A percentile compares a stretch with the other conserved stretches of the same genome.
Evolutionary conservation across 2,329 filamentous ascomycete species (phyloP).

Genomic region (Acrodontium crateriforme): DNA sequence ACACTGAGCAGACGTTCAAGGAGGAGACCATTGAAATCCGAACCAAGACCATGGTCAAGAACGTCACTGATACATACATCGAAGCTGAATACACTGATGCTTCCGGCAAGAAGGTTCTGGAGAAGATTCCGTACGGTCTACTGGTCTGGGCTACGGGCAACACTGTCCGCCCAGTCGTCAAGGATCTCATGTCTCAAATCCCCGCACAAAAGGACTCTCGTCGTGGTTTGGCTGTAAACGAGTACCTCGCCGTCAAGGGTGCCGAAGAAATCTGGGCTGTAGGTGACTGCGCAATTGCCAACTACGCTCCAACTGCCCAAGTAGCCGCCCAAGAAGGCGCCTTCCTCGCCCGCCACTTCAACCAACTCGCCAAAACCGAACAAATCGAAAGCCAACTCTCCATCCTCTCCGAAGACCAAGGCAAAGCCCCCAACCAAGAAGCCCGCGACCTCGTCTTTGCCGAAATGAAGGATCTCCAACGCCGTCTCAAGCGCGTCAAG

Average conservation of each 20-base stretch:
- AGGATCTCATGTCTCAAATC: slow-evolving; percentile 82
- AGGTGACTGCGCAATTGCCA: slow-evolving; percentile 91
- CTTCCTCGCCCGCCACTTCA: slow-evolving; percentile 92
- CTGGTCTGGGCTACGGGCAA: slow-evolving; percentile 98
- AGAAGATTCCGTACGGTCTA: slow-evolving; percentile 83
- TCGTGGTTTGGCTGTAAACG: slow-evolving; percentile 90
- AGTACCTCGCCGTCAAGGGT: slow-evolving; percentile 96
- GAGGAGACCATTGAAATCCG: slow-evolving; percentile 90
- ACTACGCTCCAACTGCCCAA: slow-evolving; percentile 94
- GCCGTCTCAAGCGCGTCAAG: slow-evolving; percentile 76
- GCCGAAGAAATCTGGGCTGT: slow-evolving; percentile 96
- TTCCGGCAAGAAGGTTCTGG: slow-evolving; percentile 68
- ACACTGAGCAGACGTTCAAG: slow-evolving; percentile 97
- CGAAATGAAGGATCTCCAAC: slow-evolving; percentile 77
- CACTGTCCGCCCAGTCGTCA: slow-evolving; percentile 75
- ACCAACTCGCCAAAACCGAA: slow-evolving; percentile 96
- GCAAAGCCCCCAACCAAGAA: slow-evolving; percentile 53
- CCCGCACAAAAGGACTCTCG: slow-evolving; percentile 91
- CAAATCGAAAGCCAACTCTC: slow-evolving; percentile 63
- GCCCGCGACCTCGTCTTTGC: slow-evolving; percentile 43
- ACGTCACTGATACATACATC: slow-evolving; percentile 81
- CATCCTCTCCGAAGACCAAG: slow-evolving; percentile 46
- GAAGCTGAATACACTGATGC: slow-evolving; percentile 74
- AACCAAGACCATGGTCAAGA: slow-evolving; percentile 99
- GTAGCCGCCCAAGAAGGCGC: slow-evolving; percentile 90